Percentiles rank a stretch among this genome's conserved stretches.
These are phyloP conservation scores for Blastobotrys proliferans DNA, from an alignment of 1,139 yeast genomes.

Conservation along the genomic window DNA sequence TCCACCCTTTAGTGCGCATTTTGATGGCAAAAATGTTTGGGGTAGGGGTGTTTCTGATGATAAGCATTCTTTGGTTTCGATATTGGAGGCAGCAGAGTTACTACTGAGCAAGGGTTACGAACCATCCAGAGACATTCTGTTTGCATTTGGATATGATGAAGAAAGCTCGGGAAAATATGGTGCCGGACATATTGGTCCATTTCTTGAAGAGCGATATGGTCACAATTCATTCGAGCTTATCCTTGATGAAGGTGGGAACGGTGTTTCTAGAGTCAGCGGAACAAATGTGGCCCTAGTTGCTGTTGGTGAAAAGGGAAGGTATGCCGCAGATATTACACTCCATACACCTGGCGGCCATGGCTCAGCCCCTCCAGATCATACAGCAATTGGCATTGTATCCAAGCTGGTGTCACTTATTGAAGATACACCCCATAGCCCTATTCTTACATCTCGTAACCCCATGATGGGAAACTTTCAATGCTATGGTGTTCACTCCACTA, in stretches of 20 bases:
- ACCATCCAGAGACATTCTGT: constrained; percentile 53
- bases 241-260: constrained; percentile 58
- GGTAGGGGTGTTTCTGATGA: constrained; percentile 70
- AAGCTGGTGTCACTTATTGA: constrained; percentile 53
- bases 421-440: constrained; percentile 43
- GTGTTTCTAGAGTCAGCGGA: constrained; percentile 41
- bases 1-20: constrained; percentile 67
- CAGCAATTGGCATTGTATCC: constrained; percentile 64
- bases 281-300: constrained; percentile 53
- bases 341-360: constrained; percentile 73
- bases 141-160: constrained; percentile 72
- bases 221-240: constrained; percentile 51
- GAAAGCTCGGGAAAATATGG: constrained; percentile 56
- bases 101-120: constrained; percentile 44
- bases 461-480: constrained; percentile 42
- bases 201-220: constrained; percentile 52
- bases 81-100: constrained; percentile 56
- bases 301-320: constrained; percentile 66
- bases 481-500: constrained; percentile 24
- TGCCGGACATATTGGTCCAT: constrained; percentile 45
- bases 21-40: constrained; percentile 54
- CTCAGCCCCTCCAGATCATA: constrained; percentile 65
- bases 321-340: constrained; percentile 48
- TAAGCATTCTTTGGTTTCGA: constrained; percentile 53
- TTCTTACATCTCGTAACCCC: constrained; percentile 50